Evolutionary conservation across 2,329 filamentous ascomycete genomes (phyloP).

Genomic region (Pleurostoma richardsiae): DNA sequence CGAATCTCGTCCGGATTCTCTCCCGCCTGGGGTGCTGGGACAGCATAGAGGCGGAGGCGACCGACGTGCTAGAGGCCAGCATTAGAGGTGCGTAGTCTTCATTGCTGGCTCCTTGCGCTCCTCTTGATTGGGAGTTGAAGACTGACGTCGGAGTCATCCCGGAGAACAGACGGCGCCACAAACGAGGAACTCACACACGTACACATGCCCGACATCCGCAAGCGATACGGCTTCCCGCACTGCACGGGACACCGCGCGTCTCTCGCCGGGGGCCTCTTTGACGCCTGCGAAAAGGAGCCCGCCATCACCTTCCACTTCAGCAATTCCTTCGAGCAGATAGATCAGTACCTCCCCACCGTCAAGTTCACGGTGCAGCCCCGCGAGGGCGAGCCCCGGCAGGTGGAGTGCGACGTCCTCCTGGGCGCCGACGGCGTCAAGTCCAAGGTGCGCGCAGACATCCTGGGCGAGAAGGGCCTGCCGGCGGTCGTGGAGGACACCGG

Average conservation of each 20-base stretch:
- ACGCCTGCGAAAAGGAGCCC: slow-evolving; percentile 50
- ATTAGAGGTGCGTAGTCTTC: slow-evolving; percentile 42
- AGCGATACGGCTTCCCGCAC: slow-evolving; percentile 56
- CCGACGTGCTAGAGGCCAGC: slow-evolving; percentile 53
- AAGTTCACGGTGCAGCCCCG: slow-evolving; percentile 46
- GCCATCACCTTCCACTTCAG: slow-evolving; percentile 54
- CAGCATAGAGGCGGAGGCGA: slow-evolving; percentile 54
- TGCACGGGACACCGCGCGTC: slow-evolving; percentile 62
- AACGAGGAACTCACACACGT: slow-evolving; percentile 57
- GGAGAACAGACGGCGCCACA: slow-evolving; percentile 42
- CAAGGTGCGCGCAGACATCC: slow-evolving; percentile 33
- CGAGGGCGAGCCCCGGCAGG: slow-evolving; percentile 36
- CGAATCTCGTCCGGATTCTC: slow-evolving; percentile 63
- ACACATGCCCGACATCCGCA: slow-evolving; percentile 48
- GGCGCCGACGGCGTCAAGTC: slow-evolving; percentile 52
- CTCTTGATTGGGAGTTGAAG: too few relatives aligned
- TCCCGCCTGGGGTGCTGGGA: slow-evolving; percentile 57
- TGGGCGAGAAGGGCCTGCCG: slow-evolving; percentile 24
- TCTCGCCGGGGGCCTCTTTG: slow-evolving; percentile 51
- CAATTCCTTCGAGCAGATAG: slow-evolving; percentile 38
- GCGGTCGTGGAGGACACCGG: slow-evolving; percentile 40
- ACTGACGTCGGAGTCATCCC: too few relatives aligned
- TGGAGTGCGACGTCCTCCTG: slow-evolving; percentile 44
- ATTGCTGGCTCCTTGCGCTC: too few relatives aligned
- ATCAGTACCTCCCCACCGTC: slow-evolving; percentile 45